Conservation (phyloP, 225 moss, liverwort and hornwort genomes). For the Marchantia polymorpha region DNA sequence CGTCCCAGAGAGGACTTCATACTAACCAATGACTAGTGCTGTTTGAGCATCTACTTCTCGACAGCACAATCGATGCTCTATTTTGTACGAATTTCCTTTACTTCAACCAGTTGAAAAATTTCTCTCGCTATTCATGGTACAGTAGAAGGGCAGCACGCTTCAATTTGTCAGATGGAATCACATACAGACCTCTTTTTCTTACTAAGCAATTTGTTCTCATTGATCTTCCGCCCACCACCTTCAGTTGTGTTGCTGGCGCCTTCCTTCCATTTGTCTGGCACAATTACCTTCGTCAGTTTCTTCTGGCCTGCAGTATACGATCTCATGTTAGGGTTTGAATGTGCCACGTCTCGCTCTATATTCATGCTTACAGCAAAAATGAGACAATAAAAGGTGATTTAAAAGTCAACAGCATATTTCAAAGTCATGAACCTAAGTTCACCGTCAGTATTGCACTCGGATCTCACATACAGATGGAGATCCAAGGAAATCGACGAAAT, state of each 20-base stretch:
- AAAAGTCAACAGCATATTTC: not conserved
- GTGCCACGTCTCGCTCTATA: not conserved
- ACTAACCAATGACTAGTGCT: too few species aligned
- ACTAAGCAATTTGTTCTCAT: conserved; percentile 87
- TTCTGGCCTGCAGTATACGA: conserved; percentile 69
- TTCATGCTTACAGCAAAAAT: not conserved
- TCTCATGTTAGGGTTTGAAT: conserved; percentile 4
- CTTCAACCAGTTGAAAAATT: too few species aligned
- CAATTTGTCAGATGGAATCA: not conserved
- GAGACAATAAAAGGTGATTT: not conserved
- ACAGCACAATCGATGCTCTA: too few species aligned
- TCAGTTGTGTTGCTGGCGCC: conserved; percentile 98
- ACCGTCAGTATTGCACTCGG: not conserved
- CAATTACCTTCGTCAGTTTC: conserved; percentile 92
- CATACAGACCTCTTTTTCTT: conserved; percentile 72
- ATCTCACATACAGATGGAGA: not conserved
- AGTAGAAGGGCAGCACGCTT: too few species aligned
- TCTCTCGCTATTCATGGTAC: too few species aligned
- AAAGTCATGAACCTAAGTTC: not conserved
- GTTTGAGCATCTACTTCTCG: too few species aligned
- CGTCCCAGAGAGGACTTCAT: too few species aligned
- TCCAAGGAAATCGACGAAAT: too few species aligned
- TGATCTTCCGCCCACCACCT: conserved; percentile 87
- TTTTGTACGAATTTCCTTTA: too few species aligned
- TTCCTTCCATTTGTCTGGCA: conserved; percentile 99